Evolutionary conservation across 2,329 filamentous ascomycete species (phyloP).

Genomic region (Fusarium sp.): DNA sequence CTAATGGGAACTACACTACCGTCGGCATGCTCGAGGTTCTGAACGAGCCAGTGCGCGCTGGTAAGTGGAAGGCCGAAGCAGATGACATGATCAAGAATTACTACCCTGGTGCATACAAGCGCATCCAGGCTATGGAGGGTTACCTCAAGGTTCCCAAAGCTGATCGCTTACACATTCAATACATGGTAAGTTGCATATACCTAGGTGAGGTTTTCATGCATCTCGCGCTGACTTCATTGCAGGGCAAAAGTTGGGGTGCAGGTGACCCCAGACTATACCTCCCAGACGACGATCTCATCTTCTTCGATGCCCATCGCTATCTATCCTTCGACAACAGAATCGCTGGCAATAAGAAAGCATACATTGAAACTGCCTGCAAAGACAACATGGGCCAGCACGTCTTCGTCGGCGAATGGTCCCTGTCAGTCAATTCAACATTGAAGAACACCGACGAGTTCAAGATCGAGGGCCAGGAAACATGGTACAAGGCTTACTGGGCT

Average conservation of each 20-base stretch:
- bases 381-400: slow-evolving; percentile 56
- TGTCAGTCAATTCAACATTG: slow-evolving; percentile 61
- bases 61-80: slow-evolving; percentile 13
- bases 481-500: slow-evolving; percentile 67
- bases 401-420: slow-evolving; percentile 68
- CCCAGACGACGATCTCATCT: slow-evolving; percentile 54
- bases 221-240: background rate
- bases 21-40: slow-evolving; percentile 69
- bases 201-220: rapidly evolving
- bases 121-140: slow-evolving; percentile 61
- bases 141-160: slow-evolving; percentile 53
- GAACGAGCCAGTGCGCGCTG: slow-evolving; percentile 62
- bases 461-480: slow-evolving; percentile 54
- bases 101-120: slow-evolving; percentile 40
- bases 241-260: slow-evolving; percentile 58
- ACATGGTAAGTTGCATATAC: slow-evolving; percentile 48
- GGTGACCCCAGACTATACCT: slow-evolving; percentile 62
- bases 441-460: slow-evolving; percentile 57
- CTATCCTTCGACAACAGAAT: slow-evolving; percentile 63
- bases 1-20: slow-evolving; percentile 59
- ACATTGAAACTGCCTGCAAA: slow-evolving; percentile 62
- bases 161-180: slow-evolving; percentile 62
- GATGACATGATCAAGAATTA: slow-evolving; percentile 42
- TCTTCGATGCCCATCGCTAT: slow-evolving; percentile 70
- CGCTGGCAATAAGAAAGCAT: slow-evolving; percentile 56